These are phyloP conservation scores for Rhexocercosporidium sp. DNA, from an alignment of 2,329 filamentous ascomycete species.

Conservation along the genomic window DNA sequence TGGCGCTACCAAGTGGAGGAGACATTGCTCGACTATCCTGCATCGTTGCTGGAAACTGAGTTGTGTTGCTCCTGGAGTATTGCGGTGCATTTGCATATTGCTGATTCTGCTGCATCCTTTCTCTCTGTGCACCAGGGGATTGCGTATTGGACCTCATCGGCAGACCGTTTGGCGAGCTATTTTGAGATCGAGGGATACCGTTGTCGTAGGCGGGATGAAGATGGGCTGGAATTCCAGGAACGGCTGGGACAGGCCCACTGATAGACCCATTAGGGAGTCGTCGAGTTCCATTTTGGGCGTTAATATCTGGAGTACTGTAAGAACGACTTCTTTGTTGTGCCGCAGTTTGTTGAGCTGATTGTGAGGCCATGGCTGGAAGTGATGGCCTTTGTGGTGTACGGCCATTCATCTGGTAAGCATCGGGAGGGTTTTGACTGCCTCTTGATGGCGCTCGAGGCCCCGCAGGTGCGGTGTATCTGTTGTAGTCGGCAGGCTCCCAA, in stretches of 20 bases:
- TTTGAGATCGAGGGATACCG: conserved; percentile 78
- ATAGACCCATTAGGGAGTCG: conserved; percentile 57
- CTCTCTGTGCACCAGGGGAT: conserved; percentile 71
- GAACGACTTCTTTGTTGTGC: conserved; percentile 78
- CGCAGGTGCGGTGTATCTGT: conserved; percentile 86
- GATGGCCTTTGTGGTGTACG: conserved; percentile 78
- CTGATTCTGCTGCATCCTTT: conserved; percentile 56
- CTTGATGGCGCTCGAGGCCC: conserved; percentile 81
- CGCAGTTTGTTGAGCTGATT: conserved; percentile 50
- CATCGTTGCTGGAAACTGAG: conserved; percentile 39
- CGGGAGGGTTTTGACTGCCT: conserved; percentile 70
- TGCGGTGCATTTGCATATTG: conserved; percentile 41
- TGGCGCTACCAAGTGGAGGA: conserved; percentile 46
- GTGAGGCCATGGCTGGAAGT: conserved; percentile 71
- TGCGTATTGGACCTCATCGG: conserved; percentile 73
- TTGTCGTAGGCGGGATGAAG: conserved; percentile 64
- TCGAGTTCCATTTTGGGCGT: conserved; percentile 67
- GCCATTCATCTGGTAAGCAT: conserved; percentile 64
- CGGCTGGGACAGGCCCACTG: conserved; percentile 62
- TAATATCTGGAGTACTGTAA: conserved; percentile 94
- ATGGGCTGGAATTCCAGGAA: conserved; percentile 78
- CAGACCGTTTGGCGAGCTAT: conserved; percentile 74
- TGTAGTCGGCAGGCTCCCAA: conserved; percentile 68
- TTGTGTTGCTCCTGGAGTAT: conserved; percentile 39
- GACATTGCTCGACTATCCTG: conserved; percentile 49